phyloP scores from a whole-genome alignment of 176 grass and related monocot species.

The Triticum turgidum region DNA sequence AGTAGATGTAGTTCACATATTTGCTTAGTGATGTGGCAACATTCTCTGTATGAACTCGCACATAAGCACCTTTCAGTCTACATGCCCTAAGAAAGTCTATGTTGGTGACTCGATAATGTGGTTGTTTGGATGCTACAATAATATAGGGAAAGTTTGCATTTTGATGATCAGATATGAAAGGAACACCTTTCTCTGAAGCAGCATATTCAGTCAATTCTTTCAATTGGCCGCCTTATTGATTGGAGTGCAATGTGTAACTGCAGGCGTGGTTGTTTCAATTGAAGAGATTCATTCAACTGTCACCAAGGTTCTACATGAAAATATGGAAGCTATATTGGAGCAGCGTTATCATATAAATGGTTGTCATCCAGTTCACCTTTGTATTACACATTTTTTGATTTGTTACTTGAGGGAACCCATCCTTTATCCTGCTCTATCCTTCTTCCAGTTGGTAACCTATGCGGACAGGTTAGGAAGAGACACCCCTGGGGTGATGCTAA shows the following conservation, averaged over 20 bases:
- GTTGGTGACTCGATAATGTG: background rate
- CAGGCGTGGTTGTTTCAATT: conserved; percentile 79
- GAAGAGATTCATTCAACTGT: conserved; percentile 88
- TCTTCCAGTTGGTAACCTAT: conserved; percentile 76
- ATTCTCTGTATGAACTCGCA: no score
- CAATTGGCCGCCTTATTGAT: conserved; percentile 13
- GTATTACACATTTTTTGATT: conserved; percentile 3
- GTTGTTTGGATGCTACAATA: background rate
- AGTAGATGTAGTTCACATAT: no score
- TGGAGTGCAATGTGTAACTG: conserved; percentile 26
- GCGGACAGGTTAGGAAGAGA: conserved; percentile 80
- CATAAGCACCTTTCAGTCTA: no score
- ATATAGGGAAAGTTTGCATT: background rate
- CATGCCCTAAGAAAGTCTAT: no score
- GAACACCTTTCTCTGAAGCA: background rate
- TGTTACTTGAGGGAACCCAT: conserved; percentile 8
- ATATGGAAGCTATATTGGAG: conserved; percentile 89
- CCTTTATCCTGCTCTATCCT: conserved; percentile 4
- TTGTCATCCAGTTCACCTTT: conserved; percentile 10
- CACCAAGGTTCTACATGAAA: conserved; percentile 56
- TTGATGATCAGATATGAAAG: conserved; percentile 7
- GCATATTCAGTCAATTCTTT: background rate
- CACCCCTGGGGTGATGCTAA: conserved; percentile 98
- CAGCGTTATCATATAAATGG: conserved; percentile 95
- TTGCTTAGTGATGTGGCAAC: no score